A percentile compares a stretch with the other conserved stretches of the same genome.
phyloP scores from a whole-genome alignment of 2,329 filamentous ascomycete species.

The Apiospora pterosperma region DNA sequence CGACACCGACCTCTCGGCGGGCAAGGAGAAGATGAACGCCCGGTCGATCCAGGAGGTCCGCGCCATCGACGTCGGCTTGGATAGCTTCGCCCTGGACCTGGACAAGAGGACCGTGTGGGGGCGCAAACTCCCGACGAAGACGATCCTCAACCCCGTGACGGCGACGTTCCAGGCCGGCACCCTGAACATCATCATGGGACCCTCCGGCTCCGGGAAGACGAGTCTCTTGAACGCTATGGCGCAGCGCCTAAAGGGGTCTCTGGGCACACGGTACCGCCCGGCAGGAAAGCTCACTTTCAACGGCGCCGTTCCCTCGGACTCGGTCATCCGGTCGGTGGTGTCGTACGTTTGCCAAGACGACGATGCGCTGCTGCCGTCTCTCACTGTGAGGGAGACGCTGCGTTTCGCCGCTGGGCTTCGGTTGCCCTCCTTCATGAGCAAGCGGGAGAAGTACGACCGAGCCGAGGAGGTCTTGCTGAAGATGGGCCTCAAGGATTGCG shows the following conservation, averaged over 20 bases:
- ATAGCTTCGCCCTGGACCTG: slow-evolving; percentile 61
- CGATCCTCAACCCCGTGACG: slow-evolving; percentile 64
- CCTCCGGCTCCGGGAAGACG: slow-evolving; percentile 74
- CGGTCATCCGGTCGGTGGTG: slow-evolving; percentile 67
- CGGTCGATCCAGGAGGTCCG: slow-evolving; percentile 50
- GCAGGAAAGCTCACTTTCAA: slow-evolving; percentile 68
- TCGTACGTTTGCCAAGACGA: slow-evolving; percentile 80
- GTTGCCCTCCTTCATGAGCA: slow-evolving; percentile 67
- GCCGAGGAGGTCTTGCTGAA: slow-evolving; percentile 72
- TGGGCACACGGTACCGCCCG: slow-evolving; percentile 59
- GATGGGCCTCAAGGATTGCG: slow-evolving; percentile 76
- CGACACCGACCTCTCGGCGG: slow-evolving; percentile 61
- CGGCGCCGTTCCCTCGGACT: slow-evolving; percentile 61
- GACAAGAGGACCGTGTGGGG: slow-evolving; percentile 56
- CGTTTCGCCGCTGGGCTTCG: slow-evolving; percentile 68
- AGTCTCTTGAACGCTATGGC: slow-evolving; percentile 73
- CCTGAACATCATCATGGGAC: slow-evolving; percentile 77
- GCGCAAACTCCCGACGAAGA: slow-evolving; percentile 49
- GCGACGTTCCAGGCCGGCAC: slow-evolving; percentile 65
- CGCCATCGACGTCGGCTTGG: slow-evolving; percentile 61
- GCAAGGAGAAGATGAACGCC: slow-evolving; percentile 65
- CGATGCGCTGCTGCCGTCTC: slow-evolving; percentile 67
- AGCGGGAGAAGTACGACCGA: slow-evolving; percentile 60
- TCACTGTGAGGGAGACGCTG: slow-evolving; percentile 74
- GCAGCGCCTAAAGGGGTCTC: slow-evolving; percentile 57